Evolutionary conservation across 441 rosid genomes (phyloP).

Genomic region (Gossypium trilobum): DNA sequence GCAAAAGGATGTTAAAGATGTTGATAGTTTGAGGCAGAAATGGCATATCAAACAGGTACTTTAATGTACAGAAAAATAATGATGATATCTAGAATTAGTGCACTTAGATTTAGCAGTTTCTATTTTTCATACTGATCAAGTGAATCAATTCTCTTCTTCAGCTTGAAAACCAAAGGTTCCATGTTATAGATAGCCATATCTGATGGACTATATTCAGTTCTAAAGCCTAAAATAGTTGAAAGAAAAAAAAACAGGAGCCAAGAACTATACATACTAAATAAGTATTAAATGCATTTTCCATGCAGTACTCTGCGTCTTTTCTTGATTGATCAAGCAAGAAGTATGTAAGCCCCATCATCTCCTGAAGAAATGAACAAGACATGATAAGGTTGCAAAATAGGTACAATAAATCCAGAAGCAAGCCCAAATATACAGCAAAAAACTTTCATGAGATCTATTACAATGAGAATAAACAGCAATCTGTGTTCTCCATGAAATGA

Average conservation of each 20-base stretch:
- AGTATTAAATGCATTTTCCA: conserved; percentile 93
- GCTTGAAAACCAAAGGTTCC: conserved; percentile 8
- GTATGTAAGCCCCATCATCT: conserved; percentile 91
- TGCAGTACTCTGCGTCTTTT: conserved; percentile 93
- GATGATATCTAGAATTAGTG: background rate
- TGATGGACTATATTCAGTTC: background rate
- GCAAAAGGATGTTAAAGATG: background rate
- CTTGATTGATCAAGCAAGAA: conserved; percentile 95
- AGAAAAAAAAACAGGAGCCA: conserved; percentile 11
- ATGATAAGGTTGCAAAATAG: conserved; percentile 10
- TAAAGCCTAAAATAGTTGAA: background rate
- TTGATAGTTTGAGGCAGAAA: background rate
- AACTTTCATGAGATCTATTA: background rate
- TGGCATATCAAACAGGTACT: background rate
- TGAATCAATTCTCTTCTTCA: background rate
- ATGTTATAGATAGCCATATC: background rate
- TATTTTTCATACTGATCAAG: background rate
- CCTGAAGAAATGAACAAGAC: conserved; percentile 43
- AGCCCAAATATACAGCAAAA: background rate
- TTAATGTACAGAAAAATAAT: background rate
- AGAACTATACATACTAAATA: conserved; percentile 57
- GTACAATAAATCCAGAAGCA: background rate
- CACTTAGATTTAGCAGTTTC: background rate
- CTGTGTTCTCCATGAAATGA: background rate
- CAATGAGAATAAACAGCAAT: background rate